These are phyloP conservation scores for Kwoniella europaea DNA, from an alignment of 768 basidiomycete species.

Conservation along the genomic window DNA sequence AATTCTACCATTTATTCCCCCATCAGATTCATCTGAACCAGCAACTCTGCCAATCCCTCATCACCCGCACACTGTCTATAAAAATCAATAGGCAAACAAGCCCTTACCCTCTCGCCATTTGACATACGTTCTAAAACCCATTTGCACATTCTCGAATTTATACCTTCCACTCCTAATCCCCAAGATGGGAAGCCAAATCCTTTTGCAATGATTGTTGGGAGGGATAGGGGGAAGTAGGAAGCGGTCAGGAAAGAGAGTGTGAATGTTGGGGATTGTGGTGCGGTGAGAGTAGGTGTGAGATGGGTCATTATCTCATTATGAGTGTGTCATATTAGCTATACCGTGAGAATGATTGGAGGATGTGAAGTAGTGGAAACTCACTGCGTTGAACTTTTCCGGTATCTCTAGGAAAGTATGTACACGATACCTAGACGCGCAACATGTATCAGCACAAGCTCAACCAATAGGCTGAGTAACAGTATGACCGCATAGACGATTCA, in stretches of 20 bases:
- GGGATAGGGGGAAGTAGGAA: slow-evolving; percentile 75
- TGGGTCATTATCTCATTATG: slow-evolving; percentile 37
- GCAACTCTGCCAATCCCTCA: slow-evolving; percentile 30
- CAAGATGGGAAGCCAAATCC: slow-evolving; percentile 81
- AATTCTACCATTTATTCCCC: slow-evolving; percentile 2
- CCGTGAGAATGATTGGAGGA: background rate
- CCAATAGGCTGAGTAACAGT: too few relatives aligned
- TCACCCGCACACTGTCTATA: slow-evolving; percentile 38
- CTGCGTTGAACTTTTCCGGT: slow-evolving; percentile 72
- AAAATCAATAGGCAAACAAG: slow-evolving; percentile 42
- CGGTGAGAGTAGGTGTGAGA: slow-evolving; percentile 31
- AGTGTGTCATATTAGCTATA: background rate
- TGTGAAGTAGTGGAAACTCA: slow-evolving; percentile 25
- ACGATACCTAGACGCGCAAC: slow-evolving; percentile 66
- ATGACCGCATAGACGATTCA: background rate
- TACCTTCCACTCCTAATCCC: slow-evolving; percentile 81
- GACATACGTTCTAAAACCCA: slow-evolving; percentile 67
- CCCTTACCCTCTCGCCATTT: slow-evolving; percentile 32
- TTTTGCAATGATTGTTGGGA: slow-evolving; percentile 75
- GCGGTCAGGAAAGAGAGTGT: slow-evolving; percentile 83
- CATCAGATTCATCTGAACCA: slow-evolving; percentile 44
- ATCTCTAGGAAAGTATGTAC: slow-evolving; percentile 80
- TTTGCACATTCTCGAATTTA: slow-evolving; percentile 73
- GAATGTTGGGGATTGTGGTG: slow-evolving; percentile 56
- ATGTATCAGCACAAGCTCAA: background rate